Conservation (phyloP, 306 rosid genomes). For the Gastrolobium bilobum region DNA sequence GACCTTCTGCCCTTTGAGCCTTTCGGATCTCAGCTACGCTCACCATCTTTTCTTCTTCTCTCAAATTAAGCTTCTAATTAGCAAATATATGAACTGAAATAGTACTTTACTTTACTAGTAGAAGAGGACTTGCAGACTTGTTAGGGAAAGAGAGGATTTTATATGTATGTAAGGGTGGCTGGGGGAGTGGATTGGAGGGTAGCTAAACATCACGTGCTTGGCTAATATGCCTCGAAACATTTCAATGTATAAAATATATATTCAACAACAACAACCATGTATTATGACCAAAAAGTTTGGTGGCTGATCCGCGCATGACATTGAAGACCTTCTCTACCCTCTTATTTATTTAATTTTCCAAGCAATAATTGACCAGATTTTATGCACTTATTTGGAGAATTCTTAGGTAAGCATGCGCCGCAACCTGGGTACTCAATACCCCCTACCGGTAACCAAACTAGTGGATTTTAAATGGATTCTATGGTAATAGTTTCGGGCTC, state of each 20-base stretch:
- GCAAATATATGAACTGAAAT: not conserved
- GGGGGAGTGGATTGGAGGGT: slow-evolving; percentile 5
- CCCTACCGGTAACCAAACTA: not conserved
- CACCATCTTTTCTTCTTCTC: slow-evolving; percentile 51
- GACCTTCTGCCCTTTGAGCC: slow-evolving; percentile 71
- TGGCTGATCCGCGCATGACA: not conserved
- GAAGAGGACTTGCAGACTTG: not conserved
- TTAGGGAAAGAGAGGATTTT: not conserved
- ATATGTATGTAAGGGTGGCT: not conserved
- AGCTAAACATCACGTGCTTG: slow-evolving; percentile 58
- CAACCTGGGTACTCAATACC: not conserved
- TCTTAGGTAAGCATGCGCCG: too few relatives aligned
- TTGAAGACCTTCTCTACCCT: not conserved
- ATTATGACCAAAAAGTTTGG: not conserved
- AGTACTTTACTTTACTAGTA: not conserved
- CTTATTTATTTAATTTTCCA: too few relatives aligned
- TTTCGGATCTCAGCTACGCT: slow-evolving; percentile 65
- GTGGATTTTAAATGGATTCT: too few relatives aligned
- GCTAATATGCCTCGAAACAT: not conserved
- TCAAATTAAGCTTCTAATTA: not conserved
- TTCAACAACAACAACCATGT: not conserved
- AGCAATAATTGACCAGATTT: not conserved
- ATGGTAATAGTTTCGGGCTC: too few relatives aligned
- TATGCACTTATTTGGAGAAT: not conserved
- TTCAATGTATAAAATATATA: not conserved